Evolutionary conservation across 805 yeast species (phyloP).

Genomic region (Hanseniaspora vineae): DNA sequence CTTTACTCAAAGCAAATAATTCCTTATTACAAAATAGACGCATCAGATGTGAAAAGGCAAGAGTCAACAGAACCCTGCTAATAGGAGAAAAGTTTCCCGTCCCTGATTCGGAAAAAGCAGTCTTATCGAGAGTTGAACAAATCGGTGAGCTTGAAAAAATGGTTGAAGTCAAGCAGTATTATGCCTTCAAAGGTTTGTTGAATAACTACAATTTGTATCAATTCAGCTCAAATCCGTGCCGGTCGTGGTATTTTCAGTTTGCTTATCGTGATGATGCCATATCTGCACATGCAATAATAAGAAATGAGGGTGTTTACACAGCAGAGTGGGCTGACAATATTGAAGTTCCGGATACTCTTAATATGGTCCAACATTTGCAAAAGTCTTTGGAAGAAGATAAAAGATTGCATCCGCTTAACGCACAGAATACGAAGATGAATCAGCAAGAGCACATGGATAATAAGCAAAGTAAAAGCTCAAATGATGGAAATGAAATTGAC

Average conservation of each 20-base stretch:
- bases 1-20: slow-evolving; percentile 58
- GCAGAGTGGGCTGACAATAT: slow-evolving; percentile 85
- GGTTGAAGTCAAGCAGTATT: slow-evolving; percentile 28
- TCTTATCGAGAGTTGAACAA: slow-evolving; percentile 24
- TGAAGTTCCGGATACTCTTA: slow-evolving; percentile 33
- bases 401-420: not conserved
- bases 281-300: slow-evolving; percentile 61
- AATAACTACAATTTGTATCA: slow-evolving; percentile 13
- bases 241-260: slow-evolving; percentile 65
- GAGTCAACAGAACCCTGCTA: slow-evolving; percentile 77
- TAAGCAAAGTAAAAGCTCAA: not conserved
- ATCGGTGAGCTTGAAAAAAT: slow-evolving; percentile 68
- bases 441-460: not conserved
- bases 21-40: slow-evolving; percentile 58
- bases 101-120: slow-evolving; percentile 6
- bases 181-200: slow-evolving; percentile 10
- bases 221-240: slow-evolving; percentile 19
- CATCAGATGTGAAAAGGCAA: slow-evolving; percentile 81
- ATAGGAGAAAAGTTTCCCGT: slow-evolving; percentile 24
- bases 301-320: slow-evolving; percentile 38
- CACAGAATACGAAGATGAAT: slow-evolving; percentile 3
- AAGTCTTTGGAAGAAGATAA: slow-evolving; percentile 9
- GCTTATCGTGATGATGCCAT: slow-evolving; percentile 81
- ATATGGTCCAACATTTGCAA: slow-evolving; percentile 9
- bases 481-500: slow-evolving; percentile 35